A percentile compares a stretch with the other conserved stretches of the same genome.
Evolutionary conservation across 2,329 filamentous ascomycete species (phyloP).

Genomic region (Stagonosporopsis chrysanthemi): DNA sequence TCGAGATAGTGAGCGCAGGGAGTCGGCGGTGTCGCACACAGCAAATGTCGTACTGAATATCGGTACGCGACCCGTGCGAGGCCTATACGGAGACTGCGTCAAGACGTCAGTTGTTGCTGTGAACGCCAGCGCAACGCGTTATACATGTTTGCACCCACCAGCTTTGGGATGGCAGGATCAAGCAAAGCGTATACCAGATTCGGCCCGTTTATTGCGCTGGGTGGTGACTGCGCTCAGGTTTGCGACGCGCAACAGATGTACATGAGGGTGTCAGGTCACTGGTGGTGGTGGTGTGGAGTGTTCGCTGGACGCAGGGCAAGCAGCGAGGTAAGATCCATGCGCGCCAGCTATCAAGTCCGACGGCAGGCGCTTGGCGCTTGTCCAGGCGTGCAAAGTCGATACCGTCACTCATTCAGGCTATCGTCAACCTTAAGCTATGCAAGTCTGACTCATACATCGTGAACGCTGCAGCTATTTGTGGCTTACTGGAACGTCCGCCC

Average conservation of each 20-base stretch:
- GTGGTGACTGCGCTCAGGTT: background rate
- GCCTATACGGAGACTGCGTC: background rate
- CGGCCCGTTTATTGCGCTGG: too few species aligned
- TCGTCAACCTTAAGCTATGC: slow-evolving; percentile 16
- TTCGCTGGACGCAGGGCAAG: slow-evolving; percentile 1
- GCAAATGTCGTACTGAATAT: background rate
- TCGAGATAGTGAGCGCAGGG: background rate
- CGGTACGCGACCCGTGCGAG: background rate
- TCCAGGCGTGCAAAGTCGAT: slow-evolving; percentile 9
- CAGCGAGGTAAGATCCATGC: slow-evolving; percentile 19
- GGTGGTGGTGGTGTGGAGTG: slow-evolving; percentile 12
- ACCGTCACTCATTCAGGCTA: slow-evolving; percentile 13
- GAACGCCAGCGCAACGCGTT: background rate
- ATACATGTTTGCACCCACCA: background rate
- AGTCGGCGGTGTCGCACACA: background rate
- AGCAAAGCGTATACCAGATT: background rate
- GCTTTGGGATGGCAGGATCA: background rate
- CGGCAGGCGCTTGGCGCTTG: slow-evolving; percentile 12
- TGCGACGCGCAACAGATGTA: background rate
- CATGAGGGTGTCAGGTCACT: background rate
- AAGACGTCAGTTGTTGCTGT: slow-evolving; percentile 1
- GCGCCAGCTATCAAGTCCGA: slow-evolving; percentile 31
- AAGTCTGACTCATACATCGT: slow-evolving; percentile 28
- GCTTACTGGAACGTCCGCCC: slow-evolving; percentile 2
- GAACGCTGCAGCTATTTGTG: background rate